Conservation (phyloP, 169 alveolate species). For the Cryptosporidium sp. region DNA sequence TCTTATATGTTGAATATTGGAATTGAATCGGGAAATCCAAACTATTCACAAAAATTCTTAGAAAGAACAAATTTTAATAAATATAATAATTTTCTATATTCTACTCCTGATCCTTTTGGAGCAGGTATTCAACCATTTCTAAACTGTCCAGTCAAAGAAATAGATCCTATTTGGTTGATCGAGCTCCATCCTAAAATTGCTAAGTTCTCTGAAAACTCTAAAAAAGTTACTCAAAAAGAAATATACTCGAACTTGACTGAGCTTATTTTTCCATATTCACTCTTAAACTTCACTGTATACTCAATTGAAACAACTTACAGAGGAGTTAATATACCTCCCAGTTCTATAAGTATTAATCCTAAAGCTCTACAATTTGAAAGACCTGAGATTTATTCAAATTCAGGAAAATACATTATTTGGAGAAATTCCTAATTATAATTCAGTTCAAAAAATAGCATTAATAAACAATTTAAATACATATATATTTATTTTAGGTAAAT, state of each 20-base stretch:
- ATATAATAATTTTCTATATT: not conserved
- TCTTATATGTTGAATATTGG: slow-evolving; percentile 40
- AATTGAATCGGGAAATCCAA: slow-evolving; percentile 11
- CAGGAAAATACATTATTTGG: slow-evolving; percentile 69
- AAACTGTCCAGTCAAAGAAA: slow-evolving; percentile 30
- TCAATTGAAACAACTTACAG: slow-evolving; percentile 13
- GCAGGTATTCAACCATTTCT: slow-evolving; percentile 35
- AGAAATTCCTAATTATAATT: slow-evolving; percentile 14
- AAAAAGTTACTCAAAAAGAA: slow-evolving; percentile 13
- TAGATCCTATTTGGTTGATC: slow-evolving; percentile 44
- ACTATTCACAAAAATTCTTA: not conserved
- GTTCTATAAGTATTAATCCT: slow-evolving; percentile 33
- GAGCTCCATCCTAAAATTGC: slow-evolving; percentile 58
- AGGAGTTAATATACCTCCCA: slow-evolving; percentile 40
- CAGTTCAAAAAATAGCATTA: too few relatives aligned
- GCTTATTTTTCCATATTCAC: slow-evolving; percentile 37
- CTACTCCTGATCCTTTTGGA: slow-evolving; percentile 55
- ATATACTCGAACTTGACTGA: slow-evolving; percentile 16
- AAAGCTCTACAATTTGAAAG: slow-evolving; percentile 30
- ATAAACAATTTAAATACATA: too few relatives aligned
- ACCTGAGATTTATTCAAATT: slow-evolving; percentile 20
- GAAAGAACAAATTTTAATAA: not conserved
- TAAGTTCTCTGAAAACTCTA: not conserved
- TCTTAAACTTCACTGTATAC: slow-evolving; percentile 14
- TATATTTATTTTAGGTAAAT: not conserved